Base-by-base conservation (phyloP, 2,329 filamentous ascomycete species). In the Colletotrichum spinosum region DNA sequence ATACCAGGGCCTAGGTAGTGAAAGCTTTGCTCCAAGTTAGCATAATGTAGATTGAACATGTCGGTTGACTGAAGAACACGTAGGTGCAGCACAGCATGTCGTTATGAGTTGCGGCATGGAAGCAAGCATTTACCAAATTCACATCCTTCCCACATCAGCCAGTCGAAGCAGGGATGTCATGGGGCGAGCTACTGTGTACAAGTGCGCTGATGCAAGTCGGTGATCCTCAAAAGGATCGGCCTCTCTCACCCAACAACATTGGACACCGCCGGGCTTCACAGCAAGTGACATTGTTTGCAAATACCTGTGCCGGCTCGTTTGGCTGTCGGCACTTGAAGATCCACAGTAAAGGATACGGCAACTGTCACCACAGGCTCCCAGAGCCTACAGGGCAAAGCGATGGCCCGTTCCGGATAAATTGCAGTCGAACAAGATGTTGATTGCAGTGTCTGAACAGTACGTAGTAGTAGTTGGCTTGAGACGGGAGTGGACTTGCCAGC, bases 161-260 rank as follows among this genome's bases (percentile, higher is more conserved):
- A 51, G 41, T 39, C 41, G 51, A 17, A 53, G 48, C 57, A 62
- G 58, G 62, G 62, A 65, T 65, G 41, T 34, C 57, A 62, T 65
- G 62, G 46, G 46, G 56, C 57, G 51, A 51, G 12, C 15, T 25
- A 48, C 49, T 51, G 46, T 37, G 55, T 48, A 35, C 45, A 55
- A 25, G 25, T 38, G 51, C 17, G 17, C 13, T 53, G 41, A 41
- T 53, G 62, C 58, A 52, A 53, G 42, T 34, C 53, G 62, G 46
- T 39, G 62, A 65, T 65, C 58, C 46, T 62, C 48, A 17, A 35
- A 52, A 53, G 44, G 52, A 57, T 57, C 62, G 42, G 33, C 15
- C 46, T 55, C 25, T 25, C 25, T 25, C 4, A 25, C 4, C 25
- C 25, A 25, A 4, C 25, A 25, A 25, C 3, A 25, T 25, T 4